Percentiles rank a stretch among this genome's conserved stretches.
Conservation (phyloP, 148 eudicot genomes). For the Amaranthus hypochondriacus region DNA sequence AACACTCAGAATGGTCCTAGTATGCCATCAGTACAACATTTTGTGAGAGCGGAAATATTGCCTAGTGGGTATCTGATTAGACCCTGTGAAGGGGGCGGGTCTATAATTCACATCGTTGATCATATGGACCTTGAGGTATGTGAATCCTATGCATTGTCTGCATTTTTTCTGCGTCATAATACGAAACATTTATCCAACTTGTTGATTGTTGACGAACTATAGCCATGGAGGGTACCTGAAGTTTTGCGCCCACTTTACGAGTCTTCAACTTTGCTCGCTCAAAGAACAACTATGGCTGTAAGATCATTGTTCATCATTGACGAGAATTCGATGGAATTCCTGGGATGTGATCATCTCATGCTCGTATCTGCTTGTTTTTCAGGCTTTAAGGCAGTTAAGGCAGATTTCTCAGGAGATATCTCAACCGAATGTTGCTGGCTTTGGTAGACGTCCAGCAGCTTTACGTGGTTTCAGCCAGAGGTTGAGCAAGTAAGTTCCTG, state of each 20-base stretch:
- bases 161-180: not conserved
- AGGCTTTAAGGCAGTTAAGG: conserved; percentile 86
- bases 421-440: conserved; percentile 67
- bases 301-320: conserved; percentile 3
- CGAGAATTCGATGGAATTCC: not conserved
- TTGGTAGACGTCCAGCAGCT: conserved; percentile 90
- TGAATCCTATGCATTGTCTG: not conserved
- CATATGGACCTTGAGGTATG: conserved; percentile 81
- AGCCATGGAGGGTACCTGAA: conserved; percentile 97
- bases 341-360: conserved; percentile 7
- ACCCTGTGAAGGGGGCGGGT: conserved; percentile 95
- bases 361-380: conserved; percentile 4
- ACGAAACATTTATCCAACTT: not conserved
- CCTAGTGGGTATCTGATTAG: conserved; percentile 90
- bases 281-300: conserved; percentile 88
- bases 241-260: conserved; percentile 88
- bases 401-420: conserved; percentile 88
- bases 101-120: conserved; percentile 81
- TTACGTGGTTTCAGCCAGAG: conserved; percentile 86
- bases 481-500: conserved; percentile 54
- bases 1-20: conserved; percentile 89
- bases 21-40: conserved; percentile 74
- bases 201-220: conserved; percentile 15
- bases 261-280: conserved; percentile 83
- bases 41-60: conserved; percentile 78